Conservation (phyloP, 2,329 filamentous ascomycete genomes). For the Aspergillus terreus region DNA sequence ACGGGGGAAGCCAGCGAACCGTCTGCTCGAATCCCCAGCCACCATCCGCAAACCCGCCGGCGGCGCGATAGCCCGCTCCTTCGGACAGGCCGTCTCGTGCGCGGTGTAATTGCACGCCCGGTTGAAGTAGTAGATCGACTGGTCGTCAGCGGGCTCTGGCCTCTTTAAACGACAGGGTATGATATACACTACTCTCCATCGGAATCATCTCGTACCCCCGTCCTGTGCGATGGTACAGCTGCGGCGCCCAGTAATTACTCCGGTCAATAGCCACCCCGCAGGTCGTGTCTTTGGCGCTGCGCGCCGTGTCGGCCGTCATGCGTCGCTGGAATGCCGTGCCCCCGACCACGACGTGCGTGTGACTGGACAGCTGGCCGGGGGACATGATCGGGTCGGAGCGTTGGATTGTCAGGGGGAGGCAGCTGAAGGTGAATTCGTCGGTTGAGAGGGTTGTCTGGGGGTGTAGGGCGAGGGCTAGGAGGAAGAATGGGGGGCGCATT, state of each 20-base stretch:
- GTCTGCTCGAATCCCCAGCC: conserved; percentile 17
- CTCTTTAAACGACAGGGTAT: not conserved
- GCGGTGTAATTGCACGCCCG: conserved; percentile 18
- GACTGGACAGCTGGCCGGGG: conserved; percentile 56
- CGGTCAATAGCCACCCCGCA: conserved; percentile 66
- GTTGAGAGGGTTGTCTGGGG: not conserved
- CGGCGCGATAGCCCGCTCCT: conserved; percentile 13
- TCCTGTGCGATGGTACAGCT: conserved; percentile 56
- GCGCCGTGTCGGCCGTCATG: conserved; percentile 59
- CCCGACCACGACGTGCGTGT: conserved; percentile 68
- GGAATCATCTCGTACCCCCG: conserved; percentile 18
- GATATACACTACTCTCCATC: conserved; percentile 15
- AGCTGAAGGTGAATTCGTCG: conserved; percentile 20
- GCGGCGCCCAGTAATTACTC: conserved; percentile 75
- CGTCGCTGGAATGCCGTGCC: conserved; percentile 64
- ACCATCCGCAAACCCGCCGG: conserved; percentile 21
- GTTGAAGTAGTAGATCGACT: conserved; percentile 21
- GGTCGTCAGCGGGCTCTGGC: not conserved
- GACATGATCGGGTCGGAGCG: conserved; percentile 62
- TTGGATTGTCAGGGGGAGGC: conserved; percentile 27
- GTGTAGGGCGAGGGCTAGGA: not conserved
- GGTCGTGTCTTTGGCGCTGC: conserved; percentile 38
- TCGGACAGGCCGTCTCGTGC: conserved; percentile 9
- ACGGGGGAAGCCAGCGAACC: conserved; percentile 1
- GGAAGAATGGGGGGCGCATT: not conserved